Base-by-base conservation (phyloP, 345 rosid genomes). In the Camelina hispida region DNA sequence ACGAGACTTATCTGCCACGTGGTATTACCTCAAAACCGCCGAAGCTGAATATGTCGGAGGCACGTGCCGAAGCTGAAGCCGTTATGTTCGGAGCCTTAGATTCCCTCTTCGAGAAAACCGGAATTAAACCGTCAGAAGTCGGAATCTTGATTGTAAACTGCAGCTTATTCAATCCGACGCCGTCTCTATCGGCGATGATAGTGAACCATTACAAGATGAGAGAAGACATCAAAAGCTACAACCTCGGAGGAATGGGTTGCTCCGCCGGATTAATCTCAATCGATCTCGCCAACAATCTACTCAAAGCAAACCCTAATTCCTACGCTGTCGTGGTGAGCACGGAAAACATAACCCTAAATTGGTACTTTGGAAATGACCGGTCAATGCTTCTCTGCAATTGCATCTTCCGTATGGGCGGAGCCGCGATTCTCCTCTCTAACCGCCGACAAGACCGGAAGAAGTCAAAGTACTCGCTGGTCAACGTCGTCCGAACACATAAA, bases 241-340 rank as follows among this genome's bases (percentile, higher is more conserved):
- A 90, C 71, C 89, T 93, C 3, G 93, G 93, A 7, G 97, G 97
- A 23, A 93, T 93, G 98, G 98, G 98, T 3, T 93, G 98, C 76
- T 91, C 96, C 30, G 98, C 98, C 0, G 98, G 98, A 3, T 85
- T 93, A 2, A 91, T 91, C 60, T 89, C 98, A 0, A 66, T 91
- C 38, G 96, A 89, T 22, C 85, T 91, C 0, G 98, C 96, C 2
- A 85, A 81, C 72, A 80, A 81, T 65, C 93, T 93, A 40, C 93
- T 93, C 11, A 80, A 67, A 76, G 94, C 94, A 23, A 89, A 87
- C 68, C 90, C 94, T 3, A 86, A 88, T 76, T 68, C 89, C 3
- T 85, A 78, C 38, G 97, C 97, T n/a, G 76, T 91, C 2, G 96
- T 93, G 22, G 89, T 93, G 0, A 93, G 97, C 84, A 93, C 96